Percentiles rank a stretch among this genome's conserved stretches.
Evolutionary conservation across 1,284 basidiomycete species (phyloP).

Genomic region (Amylostereum areolatum): DNA sequence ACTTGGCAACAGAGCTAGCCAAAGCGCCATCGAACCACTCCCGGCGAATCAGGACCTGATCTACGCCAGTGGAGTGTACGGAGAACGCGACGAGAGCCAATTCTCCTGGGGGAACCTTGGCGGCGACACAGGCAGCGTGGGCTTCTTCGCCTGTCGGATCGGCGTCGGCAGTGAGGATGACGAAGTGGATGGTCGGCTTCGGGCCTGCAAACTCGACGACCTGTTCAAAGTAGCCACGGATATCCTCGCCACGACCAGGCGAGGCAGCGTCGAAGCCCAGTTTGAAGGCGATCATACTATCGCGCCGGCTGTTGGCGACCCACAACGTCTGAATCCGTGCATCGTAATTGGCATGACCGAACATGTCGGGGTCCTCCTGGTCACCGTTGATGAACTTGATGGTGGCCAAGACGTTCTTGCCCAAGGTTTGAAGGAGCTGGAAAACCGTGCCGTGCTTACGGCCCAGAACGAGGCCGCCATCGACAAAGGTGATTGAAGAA

Average conservation of each 20-base stretch:
- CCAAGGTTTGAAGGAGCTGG: slow-evolving; percentile 67
- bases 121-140: slow-evolving; percentile 72
- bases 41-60: slow-evolving; percentile 75
- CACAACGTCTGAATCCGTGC: slow-evolving; percentile 75
- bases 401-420: slow-evolving; percentile 67
- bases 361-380: slow-evolving; percentile 72
- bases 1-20: slow-evolving; percentile 47
- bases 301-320: slow-evolving; percentile 77
- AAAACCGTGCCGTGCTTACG: slow-evolving; percentile 75
- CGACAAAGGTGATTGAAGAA: slow-evolving; percentile 75
- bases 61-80: slow-evolving; percentile 75
- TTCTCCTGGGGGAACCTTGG: slow-evolving; percentile 68
- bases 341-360: slow-evolving; percentile 78
- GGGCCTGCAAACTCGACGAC: slow-evolving; percentile 75
- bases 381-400: slow-evolving; percentile 67
- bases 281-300: slow-evolving; percentile 75
- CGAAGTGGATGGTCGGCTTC: slow-evolving; percentile 81
- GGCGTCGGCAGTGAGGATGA: slow-evolving; percentile 72
- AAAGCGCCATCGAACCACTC: slow-evolving; percentile 75
- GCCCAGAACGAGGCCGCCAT: slow-evolving; percentile 72
- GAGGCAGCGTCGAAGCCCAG: slow-evolving; percentile 60
- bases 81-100: slow-evolving; percentile 77
- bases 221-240: slow-evolving; percentile 64
- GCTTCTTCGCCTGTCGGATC: slow-evolving; percentile 76
- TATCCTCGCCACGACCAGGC: slow-evolving; percentile 50